Evolutionary conservation across 257 asterid species (phyloP).

Genomic region (Mitragyna speciosa): DNA sequence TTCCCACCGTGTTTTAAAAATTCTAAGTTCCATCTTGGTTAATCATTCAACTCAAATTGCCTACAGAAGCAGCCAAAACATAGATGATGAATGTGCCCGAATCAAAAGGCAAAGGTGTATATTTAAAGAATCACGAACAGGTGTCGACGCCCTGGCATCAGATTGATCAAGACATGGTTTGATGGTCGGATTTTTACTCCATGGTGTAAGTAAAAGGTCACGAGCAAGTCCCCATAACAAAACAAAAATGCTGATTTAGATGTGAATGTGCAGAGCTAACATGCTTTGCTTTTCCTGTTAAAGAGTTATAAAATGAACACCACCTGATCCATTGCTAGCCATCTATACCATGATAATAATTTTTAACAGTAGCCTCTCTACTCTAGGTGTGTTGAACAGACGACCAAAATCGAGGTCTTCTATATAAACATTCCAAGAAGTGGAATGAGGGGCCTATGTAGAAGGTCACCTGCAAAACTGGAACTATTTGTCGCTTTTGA

Average conservation of each 20-base stretch:
- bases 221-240: neutral
- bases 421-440: neutral
- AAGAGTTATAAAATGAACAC: neutral
- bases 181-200: neutral
- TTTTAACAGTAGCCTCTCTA: neutral
- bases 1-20: slow-evolving; percentile 17
- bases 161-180: neutral
- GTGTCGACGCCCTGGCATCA: neutral
- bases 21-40: slow-evolving; percentile 1
- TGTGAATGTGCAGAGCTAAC: neutral
- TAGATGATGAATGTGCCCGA: neutral
- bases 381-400: neutral
- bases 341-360: neutral
- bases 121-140: neutral
- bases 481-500: slow-evolving; percentile 1
- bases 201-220: neutral
- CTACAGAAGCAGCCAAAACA: neutral
- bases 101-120: neutral
- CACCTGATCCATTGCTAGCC: neutral
- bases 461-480: neutral
- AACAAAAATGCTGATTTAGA: neutral
- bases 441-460: slow-evolving; percentile 15
- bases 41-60: neutral
- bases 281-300: neutral
- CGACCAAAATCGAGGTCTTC: neutral